Conservation (phyloP, 208 protist genomes). For the Wallacemonas sp. region DNA sequence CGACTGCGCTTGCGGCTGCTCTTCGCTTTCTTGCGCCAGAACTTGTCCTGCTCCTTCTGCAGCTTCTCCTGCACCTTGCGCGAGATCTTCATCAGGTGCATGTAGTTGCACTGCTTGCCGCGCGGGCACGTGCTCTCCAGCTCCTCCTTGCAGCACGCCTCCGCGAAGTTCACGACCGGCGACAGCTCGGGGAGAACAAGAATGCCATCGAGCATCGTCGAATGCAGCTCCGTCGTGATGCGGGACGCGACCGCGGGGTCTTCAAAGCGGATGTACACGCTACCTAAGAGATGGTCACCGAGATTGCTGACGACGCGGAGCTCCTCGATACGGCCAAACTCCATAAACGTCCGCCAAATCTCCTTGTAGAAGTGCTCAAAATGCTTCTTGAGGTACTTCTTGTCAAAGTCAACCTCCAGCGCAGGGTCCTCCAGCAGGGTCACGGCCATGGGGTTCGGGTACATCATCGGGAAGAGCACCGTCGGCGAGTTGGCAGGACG, state of each 20-base stretch:
- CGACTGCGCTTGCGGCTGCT: constrained; percentile 38
- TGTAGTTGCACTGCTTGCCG: constrained; percentile 98
- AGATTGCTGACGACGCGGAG: constrained; percentile 97
- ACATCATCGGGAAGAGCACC: constrained; percentile 97
- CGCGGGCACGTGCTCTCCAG: constrained; percentile 92
- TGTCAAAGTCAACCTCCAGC: constrained; percentile 62
- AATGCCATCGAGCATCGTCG: constrained; percentile 88
- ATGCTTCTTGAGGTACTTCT: constrained; percentile 92
- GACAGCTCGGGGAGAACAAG: constrained; percentile 94
- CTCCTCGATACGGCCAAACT: constrained; percentile 94
- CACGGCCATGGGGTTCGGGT: constrained; percentile 89
- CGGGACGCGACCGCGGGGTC: constrained; percentile 85
- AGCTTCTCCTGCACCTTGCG: constrained; percentile 84
- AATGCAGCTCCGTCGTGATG: constrained; percentile 81
- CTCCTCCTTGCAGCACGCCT: constrained; percentile 97
- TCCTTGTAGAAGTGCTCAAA: constrained; percentile 98
- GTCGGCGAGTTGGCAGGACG: constrained; percentile 93
- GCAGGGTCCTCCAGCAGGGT: constrained; percentile 64
- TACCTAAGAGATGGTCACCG: constrained; percentile 97
- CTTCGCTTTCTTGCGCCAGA: constrained; percentile 58
- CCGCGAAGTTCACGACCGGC: constrained; percentile 98
- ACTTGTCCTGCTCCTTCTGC: constrained; percentile 84
- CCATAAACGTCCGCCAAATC: constrained; percentile 93
- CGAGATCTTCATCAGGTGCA: constrained; percentile 95
- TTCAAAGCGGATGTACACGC: constrained; percentile 97